Base-by-base conservation (phyloP, 345 rosid genomes). In the Litchi chinensis region DNA sequence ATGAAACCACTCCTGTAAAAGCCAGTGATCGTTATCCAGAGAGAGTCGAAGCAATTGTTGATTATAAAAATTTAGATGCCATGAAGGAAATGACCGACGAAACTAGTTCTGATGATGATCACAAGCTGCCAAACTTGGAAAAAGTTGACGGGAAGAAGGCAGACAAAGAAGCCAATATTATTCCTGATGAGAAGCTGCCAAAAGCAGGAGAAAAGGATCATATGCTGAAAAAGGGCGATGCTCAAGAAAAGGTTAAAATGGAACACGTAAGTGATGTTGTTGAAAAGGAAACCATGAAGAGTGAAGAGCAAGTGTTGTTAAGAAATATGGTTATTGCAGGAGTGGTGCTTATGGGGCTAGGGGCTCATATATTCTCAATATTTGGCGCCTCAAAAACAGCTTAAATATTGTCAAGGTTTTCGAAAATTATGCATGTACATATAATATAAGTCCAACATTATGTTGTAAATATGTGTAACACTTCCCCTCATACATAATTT, bases 321-420 rank as follows among this genome's bases (percentile, higher is more conserved):
- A 46, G 3, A 10, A 65, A 75, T 57, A 2, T 75, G 70, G 60
- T 43, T 9, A 19, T 26, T 65, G 70, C 78, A 18, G 32, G 16
- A 6, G 18, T 75, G 3, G 62, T 46, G 63, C 56, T 75, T 19
- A 3, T 75, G 62, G 77, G 28, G 46, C 10, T 65, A 44, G 78
- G 60, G 28, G 71, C 21, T 24, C 21, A 64, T 3, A 64, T 75
- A 16, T 65, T 40, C 59, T 75, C 32, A 44, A 22, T 21, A 0
- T 7, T 43, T 43, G 3, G 5, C 32, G 12, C 40, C 22, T 73
- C 12, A 10, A n/a, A 11, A 9, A 57, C 59, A n/a, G n/a, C 26
- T 48, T 56, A 22, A 59, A 57, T 56, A 52, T 68, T 68, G n/a
- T 50, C 9, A 0, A 41, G 44, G 1, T 41, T 41, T 4, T 41